Base-by-base conservation (phyloP, 352 stramenopile species). In the Globisporangium acanthophoron region DNA sequence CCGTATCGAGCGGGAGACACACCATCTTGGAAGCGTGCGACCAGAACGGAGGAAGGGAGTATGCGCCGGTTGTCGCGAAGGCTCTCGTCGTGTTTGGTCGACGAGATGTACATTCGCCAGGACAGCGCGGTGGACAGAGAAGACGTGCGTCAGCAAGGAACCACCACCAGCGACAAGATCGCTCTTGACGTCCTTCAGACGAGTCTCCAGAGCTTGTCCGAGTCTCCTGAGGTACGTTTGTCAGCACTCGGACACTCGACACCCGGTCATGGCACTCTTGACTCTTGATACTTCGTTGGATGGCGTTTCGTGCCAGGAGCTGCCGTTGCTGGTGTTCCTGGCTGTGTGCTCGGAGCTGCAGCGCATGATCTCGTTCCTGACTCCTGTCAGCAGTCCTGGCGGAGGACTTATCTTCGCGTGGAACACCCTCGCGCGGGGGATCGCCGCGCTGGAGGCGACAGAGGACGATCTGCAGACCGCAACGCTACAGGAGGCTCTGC, bases 331-430 rank as follows among this genome's bases (percentile, higher is more conserved):
- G 7, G 21, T 65, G n/a, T 65, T 65, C 21, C 15, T 62, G 27
- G 52, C 24, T 6, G 59, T 62, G 13, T 65, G 59, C 47, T 61
- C 53, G 4, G 53, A 65, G 54, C 15, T 65, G 13, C 53, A 61
- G 37, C 41, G 11, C 15, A 50, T 65, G 44, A 5, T 56, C 47
- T 47, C 35, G 45, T 18, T 62, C 7, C 45, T 65, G 6, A 40
- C 53, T 43, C 53, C 46, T 7, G 15, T 20, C 3, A 24, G 0
- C 7, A 46, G 29, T 39, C 18, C 12, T 37, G 54, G 33, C 0
- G 48, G 57, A 35, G 58, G 58, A 15, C 41, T 53, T 16, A n/a
- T 61, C 9, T 65, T 65, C n/a, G 59, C 59, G n/a, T 61, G 54
- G 44, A 60, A 65, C 18, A 43, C 24, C 6, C 35, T 61, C 21